Percentiles rank a stretch among this genome's conserved stretches.
Conservation (phyloP, 345 rosid genomes). For the Bretschneidera sinensis region DNA sequence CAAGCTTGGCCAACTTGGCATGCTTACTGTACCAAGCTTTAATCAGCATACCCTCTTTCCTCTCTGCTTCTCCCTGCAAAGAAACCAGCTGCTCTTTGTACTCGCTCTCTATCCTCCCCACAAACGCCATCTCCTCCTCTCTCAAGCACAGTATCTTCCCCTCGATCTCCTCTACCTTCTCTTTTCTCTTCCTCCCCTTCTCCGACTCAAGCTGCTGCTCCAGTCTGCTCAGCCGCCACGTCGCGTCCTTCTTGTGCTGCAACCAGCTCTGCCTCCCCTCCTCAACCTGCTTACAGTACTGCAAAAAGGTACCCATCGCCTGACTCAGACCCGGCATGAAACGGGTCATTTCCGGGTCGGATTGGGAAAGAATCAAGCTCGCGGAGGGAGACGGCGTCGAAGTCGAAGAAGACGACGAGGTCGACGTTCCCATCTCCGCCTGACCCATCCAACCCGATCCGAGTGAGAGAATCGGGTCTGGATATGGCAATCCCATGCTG, state of each 20-base stretch:
- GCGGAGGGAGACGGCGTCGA: conserved; percentile 18
- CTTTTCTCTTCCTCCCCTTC: conserved; percentile 21
- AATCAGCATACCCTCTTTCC: neutral
- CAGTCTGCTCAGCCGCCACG: conserved; percentile 27
- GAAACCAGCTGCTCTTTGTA: conserved; percentile 17
- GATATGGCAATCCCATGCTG: conserved; percentile 6
- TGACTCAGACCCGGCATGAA: conserved; percentile 14
- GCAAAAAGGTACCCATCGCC: conserved; percentile 5
- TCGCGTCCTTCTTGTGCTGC: conserved; percentile 28
- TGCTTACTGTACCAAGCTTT: conserved; percentile 24
- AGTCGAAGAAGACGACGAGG: conserved; percentile 15
- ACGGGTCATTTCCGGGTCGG: neutral
- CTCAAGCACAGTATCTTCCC: conserved; percentile 17
- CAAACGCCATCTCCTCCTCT: conserved; percentile 19
- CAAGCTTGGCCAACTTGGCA: conserved; percentile 15
- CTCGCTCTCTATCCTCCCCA: conserved; percentile 20
- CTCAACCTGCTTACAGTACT: conserved; percentile 22
- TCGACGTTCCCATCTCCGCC: too few relatives aligned
- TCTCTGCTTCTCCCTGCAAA: conserved; percentile 19
- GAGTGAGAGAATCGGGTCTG: conserved; percentile 26
- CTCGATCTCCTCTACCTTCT: conserved; percentile 25
- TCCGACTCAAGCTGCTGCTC: conserved; percentile 26
- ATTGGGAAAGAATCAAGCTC: too few relatives aligned
- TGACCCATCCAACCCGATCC: conserved; percentile 16
- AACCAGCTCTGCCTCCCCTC: conserved; percentile 27